Evolutionary conservation across 2,329 filamentous ascomycete genomes (phyloP), one percentile per base, ranked within the genome.

Genomic region (Aschersonia sp.): DNA sequence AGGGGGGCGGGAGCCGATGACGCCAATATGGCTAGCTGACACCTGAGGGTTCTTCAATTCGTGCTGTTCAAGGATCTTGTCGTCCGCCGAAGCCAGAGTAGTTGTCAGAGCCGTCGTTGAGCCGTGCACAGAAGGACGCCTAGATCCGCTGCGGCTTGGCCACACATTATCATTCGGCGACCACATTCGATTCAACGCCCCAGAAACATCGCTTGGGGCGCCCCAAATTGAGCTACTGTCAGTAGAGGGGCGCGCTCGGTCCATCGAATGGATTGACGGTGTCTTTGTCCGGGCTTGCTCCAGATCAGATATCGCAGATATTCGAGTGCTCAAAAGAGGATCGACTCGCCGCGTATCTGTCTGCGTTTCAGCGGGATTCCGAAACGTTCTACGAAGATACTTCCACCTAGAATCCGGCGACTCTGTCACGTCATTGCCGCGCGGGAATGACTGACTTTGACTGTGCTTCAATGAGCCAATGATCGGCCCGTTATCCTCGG

Each of bases 111-210:
- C 75, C 8, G 74, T 81, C 1, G 84, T 81, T 1, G 84, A 87
- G 10, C 85, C 85, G 50, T 92, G 86, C 6, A 87, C 70, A 1
- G 87, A 94, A 11, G 86, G 85, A 37, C 89, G 77, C 45, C 89
- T 78, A 35, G 88, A 94, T 6, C 83, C 81, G 56, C 79, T 84
- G 40, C 85, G 71, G 1, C 75, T 78, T 22, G 62, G 56, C 73
- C 75, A 78, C 9, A 66, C 63, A 30, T 65, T 66, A 33, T 71
- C 68, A n/a, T 73, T 70, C 0, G 67, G 63, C 5, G 85, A 85
- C 82, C 83, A 92, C 1, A 83, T 67, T 11, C 44, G 72, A 47
- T 69, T 75, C 44, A 77, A 81, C 37, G 72, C 67, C 4, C 70
- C 57, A 2, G 64, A 63, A 11, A 62, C 60, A 11, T 70, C 67